phyloP scores from a whole-genome alignment of 805 yeast genomes.

The Dipodascus albidus region DNA sequence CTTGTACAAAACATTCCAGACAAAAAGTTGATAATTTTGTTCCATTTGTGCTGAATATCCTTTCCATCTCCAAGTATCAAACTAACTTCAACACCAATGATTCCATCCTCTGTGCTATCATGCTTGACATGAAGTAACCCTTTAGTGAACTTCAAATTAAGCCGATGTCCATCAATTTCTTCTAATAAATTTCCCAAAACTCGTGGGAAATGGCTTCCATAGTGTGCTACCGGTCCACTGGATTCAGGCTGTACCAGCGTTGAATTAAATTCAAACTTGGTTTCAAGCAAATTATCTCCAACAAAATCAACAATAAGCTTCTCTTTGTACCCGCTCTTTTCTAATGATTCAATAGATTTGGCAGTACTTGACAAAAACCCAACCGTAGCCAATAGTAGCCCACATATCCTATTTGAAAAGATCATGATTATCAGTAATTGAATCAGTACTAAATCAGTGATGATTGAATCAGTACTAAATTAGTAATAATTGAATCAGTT shows the following conservation, averaged over 20 bases:
- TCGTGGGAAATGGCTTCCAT: conserved; percentile 46
- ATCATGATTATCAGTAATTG: too few species aligned
- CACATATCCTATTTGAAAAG: too few species aligned
- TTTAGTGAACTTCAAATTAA: conserved; percentile 79
- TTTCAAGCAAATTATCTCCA: not conserved
- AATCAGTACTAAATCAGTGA: too few species aligned
- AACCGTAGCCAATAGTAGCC: too few species aligned
- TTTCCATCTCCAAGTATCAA: conserved; percentile 55
- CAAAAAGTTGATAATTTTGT: conserved; percentile 53
- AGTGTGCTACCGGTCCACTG: conserved; percentile 32
- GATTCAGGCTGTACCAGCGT: not conserved
- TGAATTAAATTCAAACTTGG: not conserved
- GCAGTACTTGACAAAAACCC: too few species aligned
- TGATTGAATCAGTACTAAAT: too few species aligned
- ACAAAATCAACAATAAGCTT: not conserved
- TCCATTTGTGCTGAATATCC: conserved; percentile 60
- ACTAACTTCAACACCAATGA: conserved; percentile 93
- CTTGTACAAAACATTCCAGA: conserved; percentile 95
- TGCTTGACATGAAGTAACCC: conserved; percentile 89
- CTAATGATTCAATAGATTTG: not conserved
- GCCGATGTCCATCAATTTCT: conserved; percentile 53
- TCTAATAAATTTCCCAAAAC: conserved; percentile 67
- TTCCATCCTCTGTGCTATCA: conserved; percentile 68
- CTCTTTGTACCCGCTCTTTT: not conserved
- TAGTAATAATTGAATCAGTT: too few species aligned